A percentile compares a stretch with the other conserved stretches of the same genome.
Conservation (phyloP, 1,284 basidiomycete genomes). For the Ceratobasidium theobromae region DNA sequence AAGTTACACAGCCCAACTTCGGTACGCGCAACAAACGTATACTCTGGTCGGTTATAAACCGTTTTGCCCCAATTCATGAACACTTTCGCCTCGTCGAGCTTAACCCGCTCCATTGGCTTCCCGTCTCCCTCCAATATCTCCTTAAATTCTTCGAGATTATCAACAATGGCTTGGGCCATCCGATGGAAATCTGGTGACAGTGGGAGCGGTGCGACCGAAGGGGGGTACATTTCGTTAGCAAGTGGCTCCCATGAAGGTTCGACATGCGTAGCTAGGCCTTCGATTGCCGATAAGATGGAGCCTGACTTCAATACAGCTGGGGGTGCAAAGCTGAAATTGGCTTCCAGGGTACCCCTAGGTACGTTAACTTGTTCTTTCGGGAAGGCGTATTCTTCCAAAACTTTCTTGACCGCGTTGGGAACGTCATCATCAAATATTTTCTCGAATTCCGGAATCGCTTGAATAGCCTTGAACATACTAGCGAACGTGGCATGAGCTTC, state of each 20-base stretch:
- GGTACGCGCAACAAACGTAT: conserved; percentile 33
- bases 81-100: background rate
- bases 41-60: conserved; percentile 25
- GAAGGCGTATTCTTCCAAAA: background rate
- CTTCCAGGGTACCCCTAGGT: too few species aligned
- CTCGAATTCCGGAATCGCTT: background rate
- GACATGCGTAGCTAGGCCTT: too few species aligned
- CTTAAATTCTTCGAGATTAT: background rate
- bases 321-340: too few species aligned
- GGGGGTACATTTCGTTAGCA: too few species aligned
- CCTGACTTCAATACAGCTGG: too few species aligned
- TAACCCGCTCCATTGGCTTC: conserved; percentile 2
- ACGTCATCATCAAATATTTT: background rate
- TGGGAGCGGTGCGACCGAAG: conserved; percentile 1
- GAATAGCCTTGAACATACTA: background rate
- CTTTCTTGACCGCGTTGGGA: background rate
- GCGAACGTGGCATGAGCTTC: background rate
- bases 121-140: background rate
- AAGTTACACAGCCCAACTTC: conserved; percentile 30
- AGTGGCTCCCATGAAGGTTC: too few species aligned
- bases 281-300: too few species aligned
- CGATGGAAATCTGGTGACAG: conserved; percentile 5
- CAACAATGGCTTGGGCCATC: background rate
- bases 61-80: conserved; percentile 36
- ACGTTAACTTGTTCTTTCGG: background rate